phyloP scores from a whole-genome alignment of 805 yeast species.

The Candida succiphila region DNA sequence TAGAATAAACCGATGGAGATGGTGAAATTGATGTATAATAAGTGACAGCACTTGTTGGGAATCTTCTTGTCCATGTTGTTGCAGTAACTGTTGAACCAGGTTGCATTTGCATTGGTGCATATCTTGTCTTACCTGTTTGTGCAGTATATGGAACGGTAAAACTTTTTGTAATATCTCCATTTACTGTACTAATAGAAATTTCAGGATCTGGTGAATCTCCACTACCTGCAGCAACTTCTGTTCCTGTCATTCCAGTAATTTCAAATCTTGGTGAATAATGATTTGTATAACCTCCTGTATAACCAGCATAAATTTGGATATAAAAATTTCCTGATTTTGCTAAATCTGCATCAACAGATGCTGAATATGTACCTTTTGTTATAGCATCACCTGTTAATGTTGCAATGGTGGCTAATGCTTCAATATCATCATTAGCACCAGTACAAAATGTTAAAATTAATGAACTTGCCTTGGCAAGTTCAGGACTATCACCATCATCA shows the following conservation, averaged over 20 bases:
- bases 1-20: slow-evolving; percentile 43
- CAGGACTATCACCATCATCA: slow-evolving; percentile 41
- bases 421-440: slow-evolving; percentile 46
- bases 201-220: slow-evolving; percentile 36
- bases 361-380: slow-evolving; percentile 26
- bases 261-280: slow-evolving; percentile 62
- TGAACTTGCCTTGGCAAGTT: slow-evolving; percentile 29
- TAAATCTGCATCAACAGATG: slow-evolving; percentile 28
- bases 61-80: slow-evolving; percentile 54
- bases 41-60: slow-evolving; percentile 59
- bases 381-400: slow-evolving; percentile 20
- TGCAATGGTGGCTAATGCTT: slow-evolving; percentile 25
- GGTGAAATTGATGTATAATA: slow-evolving; percentile 38
- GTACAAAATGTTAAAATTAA: slow-evolving; percentile 56
- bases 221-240: slow-evolving; percentile 36
- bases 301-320: slow-evolving; percentile 54
- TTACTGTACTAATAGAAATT: slow-evolving; percentile 26
- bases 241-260: slow-evolving; percentile 66
- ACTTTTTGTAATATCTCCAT: slow-evolving; percentile 37
- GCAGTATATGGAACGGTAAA: slow-evolving; percentile 60
- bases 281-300: slow-evolving; percentile 36
- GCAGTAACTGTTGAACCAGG: slow-evolving; percentile 67
- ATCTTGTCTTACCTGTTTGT: slow-evolving; percentile 74
- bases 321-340: slow-evolving; percentile 63
- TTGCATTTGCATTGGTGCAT: slow-evolving; percentile 90